Evolutionary conservation across 805 yeast species (phyloP).

Genomic region (Saccharomycopsis capsularis): DNA sequence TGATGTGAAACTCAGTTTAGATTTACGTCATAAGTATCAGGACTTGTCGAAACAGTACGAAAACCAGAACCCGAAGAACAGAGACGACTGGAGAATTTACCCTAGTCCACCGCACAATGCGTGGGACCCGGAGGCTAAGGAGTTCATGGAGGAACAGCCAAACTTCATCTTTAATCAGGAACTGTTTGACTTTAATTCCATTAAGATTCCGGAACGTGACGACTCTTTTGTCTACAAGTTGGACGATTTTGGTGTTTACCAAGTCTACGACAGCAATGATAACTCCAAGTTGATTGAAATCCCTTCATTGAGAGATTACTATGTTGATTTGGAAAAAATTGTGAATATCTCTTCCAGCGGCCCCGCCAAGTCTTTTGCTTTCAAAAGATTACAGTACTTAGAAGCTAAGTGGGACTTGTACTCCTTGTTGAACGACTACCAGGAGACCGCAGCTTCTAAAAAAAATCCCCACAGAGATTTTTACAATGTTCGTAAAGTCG

Average conservation of each 20-base stretch:
- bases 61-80: slow-evolving; percentile 78
- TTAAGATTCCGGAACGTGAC: slow-evolving; percentile 47
- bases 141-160: slow-evolving; percentile 38
- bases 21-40: slow-evolving; percentile 71
- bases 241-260: slow-evolving; percentile 64
- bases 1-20: slow-evolving; percentile 60
- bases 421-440: slow-evolving; percentile 80
- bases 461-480: slow-evolving; percentile 95
- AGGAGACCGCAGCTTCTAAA: slow-evolving; percentile 85
- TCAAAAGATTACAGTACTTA: slow-evolving; percentile 82
- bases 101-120: slow-evolving; percentile 95
- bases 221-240: slow-evolving; percentile 33
- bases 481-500: slow-evolving; percentile 93
- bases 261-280: slow-evolving; percentile 37
- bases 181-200: slow-evolving; percentile 52
- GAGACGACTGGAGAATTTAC: slow-evolving; percentile 64
- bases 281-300: slow-evolving; percentile 44
- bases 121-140: slow-evolving; percentile 48
- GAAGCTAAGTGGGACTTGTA: slow-evolving; percentile 97
- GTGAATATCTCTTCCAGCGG: slow-evolving; percentile 83
- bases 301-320: slow-evolving; percentile 83
- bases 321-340: slow-evolving; percentile 70
- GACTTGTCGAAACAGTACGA: slow-evolving; percentile 63
- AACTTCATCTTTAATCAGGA: slow-evolving; percentile 35
- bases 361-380: slow-evolving; percentile 94